phyloP scores from a whole-genome alignment of 345 rosid species.

The Populus davidiana region DNA sequence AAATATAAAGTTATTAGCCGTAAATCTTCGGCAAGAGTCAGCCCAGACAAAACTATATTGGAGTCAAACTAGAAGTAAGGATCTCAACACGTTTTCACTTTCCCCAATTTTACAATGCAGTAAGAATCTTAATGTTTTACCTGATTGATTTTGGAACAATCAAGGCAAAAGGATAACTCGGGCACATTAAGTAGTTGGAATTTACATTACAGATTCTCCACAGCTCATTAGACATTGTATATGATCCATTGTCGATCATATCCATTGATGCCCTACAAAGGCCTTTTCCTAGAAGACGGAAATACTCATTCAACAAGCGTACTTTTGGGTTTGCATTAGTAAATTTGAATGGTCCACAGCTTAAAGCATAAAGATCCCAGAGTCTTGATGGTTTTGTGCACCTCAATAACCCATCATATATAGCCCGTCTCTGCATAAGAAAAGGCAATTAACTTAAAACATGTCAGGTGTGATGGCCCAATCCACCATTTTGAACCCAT shows the following conservation, averaged over 20 bases:
- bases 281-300: constrained; percentile 77
- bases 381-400: constrained; percentile 62
- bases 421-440: constrained; percentile 58
- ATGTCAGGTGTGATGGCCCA: neutral
- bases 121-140: constrained; percentile 39
- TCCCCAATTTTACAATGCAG: neutral
- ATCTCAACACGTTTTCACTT: neutral
- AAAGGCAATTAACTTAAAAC: neutral
- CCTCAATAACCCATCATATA: constrained; percentile 59
- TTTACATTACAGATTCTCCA: constrained; percentile 88
- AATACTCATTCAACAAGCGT: constrained; percentile 85
- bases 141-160: constrained; percentile 79
- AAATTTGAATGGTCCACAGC: constrained; percentile 70
- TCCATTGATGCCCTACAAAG: constrained; percentile 55
- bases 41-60: neutral
- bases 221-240: constrained; percentile 61
- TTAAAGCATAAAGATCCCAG: constrained; percentile 86
- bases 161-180: constrained; percentile 87
- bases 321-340: constrained; percentile 67
- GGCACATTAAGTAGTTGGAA: constrained; percentile 63
- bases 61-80: constrained; percentile 10
- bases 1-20: constrained; percentile 19
- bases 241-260: constrained; percentile 68
- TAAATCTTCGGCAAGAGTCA: constrained; percentile 7
- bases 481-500: neutral